A percentile compares a stretch with the other conserved stretches of the same genome.
phyloP scores from a whole-genome alignment of 2,329 filamentous ascomycete species.

The Botryotinia convoluta region DNA sequence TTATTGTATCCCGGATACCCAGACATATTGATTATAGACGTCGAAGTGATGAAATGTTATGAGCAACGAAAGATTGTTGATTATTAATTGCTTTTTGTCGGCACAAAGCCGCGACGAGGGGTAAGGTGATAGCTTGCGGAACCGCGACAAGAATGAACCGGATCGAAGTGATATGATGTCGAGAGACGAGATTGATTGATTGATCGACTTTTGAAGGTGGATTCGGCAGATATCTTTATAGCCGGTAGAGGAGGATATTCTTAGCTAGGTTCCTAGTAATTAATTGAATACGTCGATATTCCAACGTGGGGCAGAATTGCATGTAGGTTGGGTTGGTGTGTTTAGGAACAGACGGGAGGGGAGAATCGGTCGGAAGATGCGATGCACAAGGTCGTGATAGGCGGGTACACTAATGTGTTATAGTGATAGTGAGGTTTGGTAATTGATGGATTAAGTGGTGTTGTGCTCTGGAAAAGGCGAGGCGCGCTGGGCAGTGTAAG shows the following conservation, averaged over 20 bases:
- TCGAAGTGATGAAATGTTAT: background rate
- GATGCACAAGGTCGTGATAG: conserved; percentile 4
- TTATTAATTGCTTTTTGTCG: background rate
- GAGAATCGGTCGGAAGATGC: conserved; percentile 11
- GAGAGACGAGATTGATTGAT: background rate
- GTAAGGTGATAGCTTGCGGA: background rate
- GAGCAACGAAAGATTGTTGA: background rate
- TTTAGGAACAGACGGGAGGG: conserved; percentile 1
- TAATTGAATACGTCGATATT: background rate
- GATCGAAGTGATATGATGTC: background rate
- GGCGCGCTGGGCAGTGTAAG: background rate
- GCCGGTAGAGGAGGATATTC: background rate
- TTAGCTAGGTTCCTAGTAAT: background rate
- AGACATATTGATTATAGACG: conserved; percentile 48
- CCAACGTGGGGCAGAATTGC: conserved; percentile 2
- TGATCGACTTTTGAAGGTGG: conserved; percentile 7
- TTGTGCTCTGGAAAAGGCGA: background rate
- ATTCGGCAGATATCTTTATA: conserved; percentile 18
- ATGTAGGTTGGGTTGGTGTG: background rate
- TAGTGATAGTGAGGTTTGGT: background rate
- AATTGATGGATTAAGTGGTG: background rate
- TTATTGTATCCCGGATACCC: conserved; percentile 59
- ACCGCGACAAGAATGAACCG: conserved; percentile 3
- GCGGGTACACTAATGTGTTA: background rate
- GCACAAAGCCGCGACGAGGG: conserved; percentile 9